Conservation (phyloP, 768 basidiomycete genomes). For the Galerina sulciceps region DNA sequence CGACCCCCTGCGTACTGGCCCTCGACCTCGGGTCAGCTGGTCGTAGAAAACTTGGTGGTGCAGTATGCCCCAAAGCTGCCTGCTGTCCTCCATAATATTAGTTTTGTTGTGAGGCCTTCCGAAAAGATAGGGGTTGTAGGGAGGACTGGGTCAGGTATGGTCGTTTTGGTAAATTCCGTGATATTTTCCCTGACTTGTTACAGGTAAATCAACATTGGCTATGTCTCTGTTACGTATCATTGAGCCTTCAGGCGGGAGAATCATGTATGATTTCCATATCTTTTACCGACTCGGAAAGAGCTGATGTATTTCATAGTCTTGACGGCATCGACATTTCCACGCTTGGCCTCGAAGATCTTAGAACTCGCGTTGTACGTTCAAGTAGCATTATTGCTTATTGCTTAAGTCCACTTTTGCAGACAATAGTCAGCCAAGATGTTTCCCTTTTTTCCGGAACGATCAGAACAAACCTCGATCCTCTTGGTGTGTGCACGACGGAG, state of each 20-base stretch:
- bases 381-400: not conserved
- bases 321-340: conserved; percentile 72
- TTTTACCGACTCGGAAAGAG: not conserved
- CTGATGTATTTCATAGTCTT: conserved; percentile 39
- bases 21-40: conserved; percentile 57
- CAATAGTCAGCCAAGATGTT: conserved; percentile 77
- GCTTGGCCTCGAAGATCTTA: conserved; percentile 70
- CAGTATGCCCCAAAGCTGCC: conserved; percentile 68
- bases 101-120: conserved; percentile 60
- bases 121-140: conserved; percentile 78
- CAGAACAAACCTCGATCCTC: conserved; percentile 73
- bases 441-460: conserved; percentile 77
- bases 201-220: conserved; percentile 63
- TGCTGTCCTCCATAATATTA: conserved; percentile 57
- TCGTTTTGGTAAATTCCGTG: not conserved
- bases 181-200: not conserved
- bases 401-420: conserved; percentile 39
- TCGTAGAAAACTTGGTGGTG: conserved; percentile 62
- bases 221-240: conserved; percentile 65
- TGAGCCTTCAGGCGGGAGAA: conserved; percentile 59
- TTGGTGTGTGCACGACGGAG: conserved; percentile 56
- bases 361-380: conserved; percentile 58
- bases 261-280: conserved; percentile 47
- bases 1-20: conserved; percentile 80
- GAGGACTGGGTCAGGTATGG: conserved; percentile 65